Conservation (phyloP, 192 early-diverging fungal genomes). For the Oehlia diaphana region DNA sequence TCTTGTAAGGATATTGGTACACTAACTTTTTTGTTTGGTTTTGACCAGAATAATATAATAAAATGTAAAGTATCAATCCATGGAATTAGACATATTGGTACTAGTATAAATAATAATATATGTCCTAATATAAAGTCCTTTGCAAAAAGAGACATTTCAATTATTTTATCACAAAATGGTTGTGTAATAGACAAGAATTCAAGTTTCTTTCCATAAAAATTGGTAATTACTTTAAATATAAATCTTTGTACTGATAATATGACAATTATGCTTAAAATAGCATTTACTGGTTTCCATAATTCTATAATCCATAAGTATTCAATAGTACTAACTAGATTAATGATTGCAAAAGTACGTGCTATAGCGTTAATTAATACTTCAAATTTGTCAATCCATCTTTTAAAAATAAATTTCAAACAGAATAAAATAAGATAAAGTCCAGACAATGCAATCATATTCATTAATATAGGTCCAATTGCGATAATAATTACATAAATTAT, state of each 20-base stretch:
- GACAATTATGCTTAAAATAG: slow-evolving; percentile 67
- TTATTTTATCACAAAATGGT: slow-evolving; percentile 78
- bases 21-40: slow-evolving; percentile 77
- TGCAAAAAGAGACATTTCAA: slow-evolving; percentile 81
- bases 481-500: slow-evolving; percentile 63
- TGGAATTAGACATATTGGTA: slow-evolving; percentile 69
- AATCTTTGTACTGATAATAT: slow-evolving; percentile 68
- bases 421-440: slow-evolving; percentile 68
- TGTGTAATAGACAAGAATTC: slow-evolving; percentile 62
- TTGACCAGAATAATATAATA: slow-evolving; percentile 81
- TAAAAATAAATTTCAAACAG: slow-evolving; percentile 58
- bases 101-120: slow-evolving; percentile 73
- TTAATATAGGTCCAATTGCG: slow-evolving; percentile 66
- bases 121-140: slow-evolving; percentile 79
- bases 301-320: slow-evolving; percentile 68
- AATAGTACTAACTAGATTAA: slow-evolving; percentile 63
- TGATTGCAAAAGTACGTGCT: slow-evolving; percentile 61
- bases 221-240: slow-evolving; percentile 66
- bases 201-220: slow-evolving; percentile 71
- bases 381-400: slow-evolving; percentile 67
- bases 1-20: slow-evolving; percentile 72
- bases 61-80: slow-evolving; percentile 75
- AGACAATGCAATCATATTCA: slow-evolving; percentile 67
- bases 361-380: slow-evolving; percentile 69
- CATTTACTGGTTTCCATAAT: slow-evolving; percentile 61